These are phyloP conservation scores for Cutaneotrichosporon cavernicola DNA, from an alignment of 1,284 basidiomycete genomes.

Conservation along the genomic window DNA sequence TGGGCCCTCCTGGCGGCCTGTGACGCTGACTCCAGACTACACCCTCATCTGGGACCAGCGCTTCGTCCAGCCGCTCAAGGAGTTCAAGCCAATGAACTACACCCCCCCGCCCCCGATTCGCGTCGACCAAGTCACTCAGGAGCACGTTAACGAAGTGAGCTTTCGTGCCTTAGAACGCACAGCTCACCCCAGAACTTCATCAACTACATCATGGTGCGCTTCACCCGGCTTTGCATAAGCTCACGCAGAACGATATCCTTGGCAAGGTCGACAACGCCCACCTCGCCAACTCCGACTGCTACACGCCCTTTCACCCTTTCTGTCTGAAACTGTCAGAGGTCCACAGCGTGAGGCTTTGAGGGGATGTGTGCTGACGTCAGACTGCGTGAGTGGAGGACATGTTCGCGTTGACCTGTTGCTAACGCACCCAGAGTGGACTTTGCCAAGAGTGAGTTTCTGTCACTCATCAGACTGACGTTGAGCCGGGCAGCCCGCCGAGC, in stretches of 20 bases:
- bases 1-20: constrained; percentile 1
- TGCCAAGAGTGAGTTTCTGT: constrained; percentile 45
- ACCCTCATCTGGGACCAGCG: constrained; percentile 53
- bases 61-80: constrained; percentile 39
- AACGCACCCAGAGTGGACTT: constrained; percentile 43
- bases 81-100: constrained; percentile 48
- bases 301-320: constrained; percentile 16
- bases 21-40: constrained; percentile 32
- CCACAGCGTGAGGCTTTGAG: constrained; percentile 39
- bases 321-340: constrained; percentile 40
- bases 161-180: fast-evolving
- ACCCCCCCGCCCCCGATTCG: constrained; percentile 38
- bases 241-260: constrained; percentile 46
- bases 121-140: constrained; percentile 44
- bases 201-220: constrained; percentile 43
- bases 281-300: constrained; percentile 43
- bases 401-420: constrained; percentile 8
- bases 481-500: constrained; percentile 47
- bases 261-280: constrained; percentile 52
- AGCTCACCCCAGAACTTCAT: constrained; percentile 43
- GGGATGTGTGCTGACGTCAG: constrained; percentile 28
- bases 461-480: background rate
- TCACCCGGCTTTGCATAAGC: too few species aligned
- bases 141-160: constrained; percentile 47
- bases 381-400: constrained; percentile 33